Evolutionary conservation across 352 stramenopile genomes (phyloP).

Genomic region (Globisporangium viniferum): DNA sequence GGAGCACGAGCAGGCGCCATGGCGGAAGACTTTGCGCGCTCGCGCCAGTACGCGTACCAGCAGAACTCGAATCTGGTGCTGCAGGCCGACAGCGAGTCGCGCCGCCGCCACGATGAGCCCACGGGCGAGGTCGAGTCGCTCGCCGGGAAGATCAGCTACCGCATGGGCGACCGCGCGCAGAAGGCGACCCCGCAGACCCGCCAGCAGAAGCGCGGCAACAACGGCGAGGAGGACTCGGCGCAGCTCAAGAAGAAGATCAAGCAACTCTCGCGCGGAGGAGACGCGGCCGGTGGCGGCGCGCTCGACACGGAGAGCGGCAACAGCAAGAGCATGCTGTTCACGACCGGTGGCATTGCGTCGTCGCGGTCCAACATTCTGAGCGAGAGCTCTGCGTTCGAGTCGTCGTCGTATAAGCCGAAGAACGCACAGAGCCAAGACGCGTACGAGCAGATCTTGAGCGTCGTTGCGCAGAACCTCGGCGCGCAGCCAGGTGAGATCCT

Average conservation of each 20-base stretch:
- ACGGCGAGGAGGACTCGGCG: constrained; percentile 34
- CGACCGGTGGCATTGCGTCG: constrained; percentile 40
- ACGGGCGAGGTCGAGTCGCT: constrained; percentile 88
- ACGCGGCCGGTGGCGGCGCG: not conserved
- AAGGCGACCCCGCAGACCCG: constrained; percentile 47
- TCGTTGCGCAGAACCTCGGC: constrained; percentile 74
- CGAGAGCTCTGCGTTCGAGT: constrained; percentile 72
- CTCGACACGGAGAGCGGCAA: constrained; percentile 12
- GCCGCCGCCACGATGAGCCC: constrained; percentile 73
- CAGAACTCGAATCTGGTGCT: constrained; percentile 95
- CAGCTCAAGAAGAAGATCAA: constrained; percentile 75
- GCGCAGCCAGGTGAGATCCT: constrained; percentile 91
- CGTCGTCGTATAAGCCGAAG: constrained; percentile 84
- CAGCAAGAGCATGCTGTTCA: constrained; percentile 44
- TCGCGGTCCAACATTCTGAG: constrained; percentile 59
- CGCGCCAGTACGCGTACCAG: constrained; percentile 90
- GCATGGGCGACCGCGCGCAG: constrained; percentile 84
- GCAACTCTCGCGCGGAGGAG: constrained; percentile 31
- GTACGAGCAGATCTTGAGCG: constrained; percentile 88
- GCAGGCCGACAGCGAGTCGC: constrained; percentile 86
- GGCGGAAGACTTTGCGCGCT: constrained; percentile 88
- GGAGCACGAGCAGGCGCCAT: constrained; percentile 30
- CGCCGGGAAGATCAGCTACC: constrained; percentile 66
- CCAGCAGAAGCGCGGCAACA: constrained; percentile 33
- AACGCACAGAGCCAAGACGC: constrained; percentile 83